A percentile compares a stretch with the other conserved stretches of the same genome.
Evolutionary conservation across 805 yeast genomes (phyloP).

Genomic region (Scheffersomyces coipomensis): DNA sequence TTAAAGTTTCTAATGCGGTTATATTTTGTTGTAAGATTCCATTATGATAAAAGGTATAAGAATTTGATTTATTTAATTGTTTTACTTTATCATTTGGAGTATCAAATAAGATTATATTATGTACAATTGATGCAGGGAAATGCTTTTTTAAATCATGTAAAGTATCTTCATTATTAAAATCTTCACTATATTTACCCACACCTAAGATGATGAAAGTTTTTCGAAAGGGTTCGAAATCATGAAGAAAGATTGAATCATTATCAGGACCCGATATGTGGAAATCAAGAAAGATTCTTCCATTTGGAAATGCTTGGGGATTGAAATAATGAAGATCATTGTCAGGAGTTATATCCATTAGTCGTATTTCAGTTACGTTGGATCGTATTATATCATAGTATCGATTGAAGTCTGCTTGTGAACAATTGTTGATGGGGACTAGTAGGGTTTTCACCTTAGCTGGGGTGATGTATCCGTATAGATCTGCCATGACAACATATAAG

Average conservation of each 20-base stretch:
- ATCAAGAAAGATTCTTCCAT: conserved; percentile 67
- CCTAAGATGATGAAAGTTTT: conserved; percentile 66
- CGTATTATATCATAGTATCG: conserved; percentile 44
- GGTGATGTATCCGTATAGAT: conserved; percentile 49
- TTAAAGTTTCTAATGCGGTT: conserved; percentile 52
- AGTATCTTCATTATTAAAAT: conserved; percentile 4
- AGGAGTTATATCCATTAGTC: conserved; percentile 76
- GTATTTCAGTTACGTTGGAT: conserved; percentile 52
- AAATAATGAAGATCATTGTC: conserved; percentile 48
- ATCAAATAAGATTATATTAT: conserved; percentile 54
- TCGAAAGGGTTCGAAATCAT: conserved; percentile 88
- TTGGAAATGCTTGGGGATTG: conserved; percentile 84
- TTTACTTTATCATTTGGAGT: conserved; percentile 26
- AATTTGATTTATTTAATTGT: conserved; percentile 9
- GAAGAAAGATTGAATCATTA: conserved; percentile 62
- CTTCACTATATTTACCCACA: conserved; percentile 27
- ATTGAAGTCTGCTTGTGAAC: conserved; percentile 42
- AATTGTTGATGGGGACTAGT: conserved; percentile 63
- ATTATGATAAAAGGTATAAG: conserved; percentile 21
- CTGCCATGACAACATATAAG: too few species aligned
- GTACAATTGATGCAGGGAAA: conserved; percentile 55
- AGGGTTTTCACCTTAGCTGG: conserved; percentile 68
- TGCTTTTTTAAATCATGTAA: conserved; percentile 32
- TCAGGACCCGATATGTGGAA: conserved; percentile 47
- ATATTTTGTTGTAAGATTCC: conserved; percentile 22